These are phyloP conservation scores for Apophysomyces sp. DNA, from an alignment of 371 early-diverging fungal genomes.

Conservation along the genomic window DNA sequence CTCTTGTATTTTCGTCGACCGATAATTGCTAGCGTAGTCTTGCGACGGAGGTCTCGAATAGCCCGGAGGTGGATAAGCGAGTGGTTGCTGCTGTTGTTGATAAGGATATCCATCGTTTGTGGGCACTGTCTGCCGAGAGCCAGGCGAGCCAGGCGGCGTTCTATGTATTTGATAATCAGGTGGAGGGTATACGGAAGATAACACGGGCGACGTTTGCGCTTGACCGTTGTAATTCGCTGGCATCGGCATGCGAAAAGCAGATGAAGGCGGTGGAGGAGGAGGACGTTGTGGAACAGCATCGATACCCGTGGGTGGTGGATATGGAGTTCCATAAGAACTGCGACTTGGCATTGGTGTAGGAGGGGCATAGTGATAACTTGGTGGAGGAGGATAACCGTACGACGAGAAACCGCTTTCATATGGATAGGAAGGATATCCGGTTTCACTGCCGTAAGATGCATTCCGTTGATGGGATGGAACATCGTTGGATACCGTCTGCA, in stretches of 20 bases:
- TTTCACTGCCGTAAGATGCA: constrained; percentile 5
- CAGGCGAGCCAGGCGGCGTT: constrained; percentile 11
- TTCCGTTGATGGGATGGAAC: constrained; percentile 1
- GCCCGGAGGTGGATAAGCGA: constrained; percentile 12
- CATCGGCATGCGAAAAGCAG: constrained; percentile 9
- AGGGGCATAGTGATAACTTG: constrained; percentile 3
- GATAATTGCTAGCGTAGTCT: constrained; percentile 12
- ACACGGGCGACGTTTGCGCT: neutral
- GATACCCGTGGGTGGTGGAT: constrained; percentile 8
- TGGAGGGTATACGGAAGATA: neutral
- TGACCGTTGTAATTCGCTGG: neutral
- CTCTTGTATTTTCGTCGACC: constrained; percentile 13
- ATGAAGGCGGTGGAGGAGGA: neutral
- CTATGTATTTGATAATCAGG: constrained; percentile 8
- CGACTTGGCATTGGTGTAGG: constrained; percentile 13
- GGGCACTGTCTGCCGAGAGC: neutral
- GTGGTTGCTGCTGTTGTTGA: constrained; percentile 1
- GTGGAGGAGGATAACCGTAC: neutral
- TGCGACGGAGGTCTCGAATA: constrained; percentile 11
- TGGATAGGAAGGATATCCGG: constrained; percentile 17
- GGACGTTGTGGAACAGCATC: constrained; percentile 6
- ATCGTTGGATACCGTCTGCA: neutral
- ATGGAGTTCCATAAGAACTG: constrained; percentile 6
- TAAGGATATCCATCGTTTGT: neutral
- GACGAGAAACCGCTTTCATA: constrained; percentile 59